Evolutionary conservation across 1,139 yeast genomes (phyloP).

Genomic region (Taphrina wiesneri): DNA sequence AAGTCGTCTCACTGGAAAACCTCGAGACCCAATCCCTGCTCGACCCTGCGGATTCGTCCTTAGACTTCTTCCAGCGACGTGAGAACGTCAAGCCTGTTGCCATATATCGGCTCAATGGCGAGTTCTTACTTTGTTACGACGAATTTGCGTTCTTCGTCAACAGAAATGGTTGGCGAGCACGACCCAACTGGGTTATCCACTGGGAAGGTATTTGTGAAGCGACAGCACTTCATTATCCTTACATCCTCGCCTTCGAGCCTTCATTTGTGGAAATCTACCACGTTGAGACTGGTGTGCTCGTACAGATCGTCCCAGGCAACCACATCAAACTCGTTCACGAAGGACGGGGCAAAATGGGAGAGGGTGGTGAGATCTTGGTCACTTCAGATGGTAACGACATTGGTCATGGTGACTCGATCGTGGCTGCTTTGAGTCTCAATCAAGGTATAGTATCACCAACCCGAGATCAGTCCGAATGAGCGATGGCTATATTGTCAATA

Average conservation of each 20-base stretch:
- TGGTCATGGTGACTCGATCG: constrained; percentile 23
- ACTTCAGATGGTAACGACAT: constrained; percentile 62
- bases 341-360: constrained; percentile 65
- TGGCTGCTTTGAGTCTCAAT: constrained; percentile 21
- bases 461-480: neutral
- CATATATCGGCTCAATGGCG: constrained; percentile 83
- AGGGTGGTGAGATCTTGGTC: constrained; percentile 89
- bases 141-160: constrained; percentile 94
- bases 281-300: constrained; percentile 79
- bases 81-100: constrained; percentile 87
- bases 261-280: constrained; percentile 90
- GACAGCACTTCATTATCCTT: constrained; percentile 92
- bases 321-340: constrained; percentile 60
- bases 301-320: constrained; percentile 91
- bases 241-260: constrained; percentile 83
- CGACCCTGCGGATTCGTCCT: constrained; percentile 94
- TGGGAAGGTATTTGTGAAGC: constrained; percentile 97
- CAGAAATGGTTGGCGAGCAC: constrained; percentile 93
- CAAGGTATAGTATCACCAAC: constrained; percentile 15
- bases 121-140: constrained; percentile 60
- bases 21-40: constrained; percentile 72
- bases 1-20: constrained; percentile 78
- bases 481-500: neutral
- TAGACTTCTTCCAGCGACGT: constrained; percentile 89
- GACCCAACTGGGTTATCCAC: constrained; percentile 88